Base-by-base conservation (phyloP, 306 rosid species). In the Vigna reflexopilosa region DNA sequence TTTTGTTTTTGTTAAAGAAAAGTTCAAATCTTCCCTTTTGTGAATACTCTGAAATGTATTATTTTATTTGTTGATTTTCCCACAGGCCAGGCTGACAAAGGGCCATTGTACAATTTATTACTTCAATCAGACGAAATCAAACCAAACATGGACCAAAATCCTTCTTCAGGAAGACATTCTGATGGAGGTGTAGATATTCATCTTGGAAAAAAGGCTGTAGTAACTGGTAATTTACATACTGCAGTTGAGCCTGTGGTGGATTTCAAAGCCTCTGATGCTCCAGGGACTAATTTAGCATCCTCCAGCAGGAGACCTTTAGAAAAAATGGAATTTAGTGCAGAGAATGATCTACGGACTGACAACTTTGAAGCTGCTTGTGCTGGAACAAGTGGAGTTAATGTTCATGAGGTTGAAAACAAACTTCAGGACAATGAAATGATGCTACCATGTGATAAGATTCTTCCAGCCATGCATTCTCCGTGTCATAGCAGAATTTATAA, bases 241-340 rank as follows among this genome's bases (percentile, higher is more conserved):
- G 62, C 44, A 45, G 76, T 57, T 42, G 71, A 75, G 73, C 81
- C 79, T 75, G 17, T 55, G 7, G 64, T 45, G 52, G 83, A 82
- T 78, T 51, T 40, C 63, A 76, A 72, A 70, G 78, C 78, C 75
- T 67, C 78, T 2, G 62, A 70, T 86, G 81, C 83, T 77, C 67
- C 52, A 13, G 80, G 54, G 34, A 72, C 75, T 32, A 82, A 78
- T 42, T 30, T 78, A 66, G 17, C 71, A 55, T 77, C 83, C 59
- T 82, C 64, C 40, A 85, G 81, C 59, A 58, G 62, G 72, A 78
- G 56, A 64, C 75, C 58, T 70, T 65, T 82, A 4, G 86, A 81
- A 72, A 88, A 88, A 56, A 30, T 28, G 71, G 97, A 90, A 84
- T 82, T 80, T 72, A 81, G 92, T 68, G 89, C 93, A 16, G 95